Evolutionary conservation across 768 basidiomycete genomes (phyloP).

Genomic region (Hemileccinum impolitum): DNA sequence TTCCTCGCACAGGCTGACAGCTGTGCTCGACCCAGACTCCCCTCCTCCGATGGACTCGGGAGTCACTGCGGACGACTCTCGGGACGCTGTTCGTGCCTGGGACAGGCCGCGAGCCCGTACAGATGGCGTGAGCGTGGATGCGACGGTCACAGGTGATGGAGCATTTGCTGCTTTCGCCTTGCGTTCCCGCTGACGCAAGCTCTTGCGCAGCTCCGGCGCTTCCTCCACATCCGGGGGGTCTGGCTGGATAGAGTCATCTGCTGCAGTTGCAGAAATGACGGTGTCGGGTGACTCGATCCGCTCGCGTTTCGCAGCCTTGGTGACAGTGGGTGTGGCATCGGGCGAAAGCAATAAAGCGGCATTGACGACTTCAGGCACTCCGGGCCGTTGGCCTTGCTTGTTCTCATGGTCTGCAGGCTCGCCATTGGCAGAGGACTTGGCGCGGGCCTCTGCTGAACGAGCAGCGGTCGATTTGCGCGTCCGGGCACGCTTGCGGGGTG

Average conservation of each 20-base stretch:
- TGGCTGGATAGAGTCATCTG: slow-evolving; percentile 10
- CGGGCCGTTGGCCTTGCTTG: slow-evolving; percentile 1
- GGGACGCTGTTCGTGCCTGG: slow-evolving; percentile 20
- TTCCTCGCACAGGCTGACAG: slow-evolving; percentile 31
- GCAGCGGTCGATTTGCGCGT: slow-evolving; percentile 23
- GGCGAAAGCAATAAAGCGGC: slow-evolving; percentile 17
- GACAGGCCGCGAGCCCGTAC: slow-evolving; percentile 20
- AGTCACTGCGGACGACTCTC: slow-evolving; percentile 19
- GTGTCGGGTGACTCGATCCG: slow-evolving; percentile 17
- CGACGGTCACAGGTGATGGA: slow-evolving; percentile 26
- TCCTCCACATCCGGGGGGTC: slow-evolving; percentile 20
- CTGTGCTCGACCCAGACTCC: slow-evolving; percentile 33
- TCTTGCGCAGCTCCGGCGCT: slow-evolving; percentile 25
- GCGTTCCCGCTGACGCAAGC: slow-evolving; percentile 30
- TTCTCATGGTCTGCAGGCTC: slow-evolving; percentile 6
- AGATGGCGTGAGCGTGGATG: slow-evolving; percentile 30
- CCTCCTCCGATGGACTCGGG: slow-evolving; percentile 27
- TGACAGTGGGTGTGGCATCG: slow-evolving; percentile 8
- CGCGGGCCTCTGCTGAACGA: slow-evolving; percentile 5
- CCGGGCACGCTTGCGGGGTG: slow-evolving; percentile 29
- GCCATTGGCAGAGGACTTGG: slow-evolving; percentile 4
- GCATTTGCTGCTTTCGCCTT: slow-evolving; percentile 17
- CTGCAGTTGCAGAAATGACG: not conserved
- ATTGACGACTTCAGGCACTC: not conserved
- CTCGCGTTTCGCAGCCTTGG: slow-evolving; percentile 22